These are phyloP conservation scores for Diaporthe eres DNA, from an alignment of 2,329 filamentous ascomycete species.

Conservation along the genomic window DNA sequence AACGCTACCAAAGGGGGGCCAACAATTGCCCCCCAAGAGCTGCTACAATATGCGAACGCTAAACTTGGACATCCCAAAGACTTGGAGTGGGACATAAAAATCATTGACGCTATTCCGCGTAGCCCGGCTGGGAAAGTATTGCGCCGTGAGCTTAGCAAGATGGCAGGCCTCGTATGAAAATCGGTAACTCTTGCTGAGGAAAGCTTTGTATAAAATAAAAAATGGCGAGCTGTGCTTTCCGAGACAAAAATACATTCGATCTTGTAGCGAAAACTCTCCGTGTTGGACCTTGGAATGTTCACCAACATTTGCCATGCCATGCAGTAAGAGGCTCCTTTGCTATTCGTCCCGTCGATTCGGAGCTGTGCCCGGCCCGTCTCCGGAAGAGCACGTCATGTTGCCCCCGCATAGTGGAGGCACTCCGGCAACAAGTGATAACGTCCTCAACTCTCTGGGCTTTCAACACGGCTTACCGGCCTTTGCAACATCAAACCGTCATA, in stretches of 20 bases:
- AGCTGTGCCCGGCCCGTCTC: neutral
- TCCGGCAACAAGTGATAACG: conserved; percentile 2
- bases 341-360: neutral
- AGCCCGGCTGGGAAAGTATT: neutral
- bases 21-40: neutral
- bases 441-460: neutral
- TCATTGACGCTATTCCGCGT: neutral
- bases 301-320: no score
- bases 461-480: neutral
- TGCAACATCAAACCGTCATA: no score
- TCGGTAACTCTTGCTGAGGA: neutral
- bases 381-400: neutral
- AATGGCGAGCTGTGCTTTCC: neutral
- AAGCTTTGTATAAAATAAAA: no score
- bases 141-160: neutral
- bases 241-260: no score
- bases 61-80: neutral
- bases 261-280: no score
- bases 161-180: neutral
- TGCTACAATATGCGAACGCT: neutral
- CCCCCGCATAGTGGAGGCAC: conserved; percentile 1
- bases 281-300: no score
- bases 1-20: neutral
- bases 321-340: no score
- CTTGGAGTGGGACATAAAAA: neutral